phyloP scores from a whole-genome alignment of 139 green algal species.

The Chlorella sp. region DNA sequence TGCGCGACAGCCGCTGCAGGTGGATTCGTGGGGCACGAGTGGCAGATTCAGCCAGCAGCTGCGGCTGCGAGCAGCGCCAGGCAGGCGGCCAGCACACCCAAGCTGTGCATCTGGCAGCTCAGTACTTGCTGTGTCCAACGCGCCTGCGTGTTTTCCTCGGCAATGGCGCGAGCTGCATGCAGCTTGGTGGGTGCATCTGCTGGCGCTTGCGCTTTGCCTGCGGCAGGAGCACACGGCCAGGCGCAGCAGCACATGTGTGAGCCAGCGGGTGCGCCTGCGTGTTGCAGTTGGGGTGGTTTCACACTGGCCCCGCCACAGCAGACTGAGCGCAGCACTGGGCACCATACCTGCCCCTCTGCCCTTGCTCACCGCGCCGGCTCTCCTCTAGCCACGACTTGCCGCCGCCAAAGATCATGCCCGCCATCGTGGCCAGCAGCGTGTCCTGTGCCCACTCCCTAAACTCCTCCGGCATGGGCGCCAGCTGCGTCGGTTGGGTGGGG shows the following conservation, averaged over 20 bases:
- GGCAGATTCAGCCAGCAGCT: no score
- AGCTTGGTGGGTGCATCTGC: conserved; percentile 26
- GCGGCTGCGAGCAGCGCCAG: no score
- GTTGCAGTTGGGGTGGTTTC: no score
- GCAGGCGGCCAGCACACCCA: no score
- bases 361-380: background rate
- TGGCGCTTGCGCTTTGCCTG: background rate
- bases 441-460: conserved; percentile 48
- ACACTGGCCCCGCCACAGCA: no score
- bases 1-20: conserved; percentile 27
- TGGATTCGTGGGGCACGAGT: no score
- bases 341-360: no score
- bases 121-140: no score
- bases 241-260: no score
- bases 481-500: background rate
- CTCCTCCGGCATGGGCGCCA: conserved; percentile 47
- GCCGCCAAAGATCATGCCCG: conserved; percentile 42
- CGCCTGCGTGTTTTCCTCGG: conserved; percentile 41
- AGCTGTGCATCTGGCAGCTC: no score
- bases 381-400: conserved; percentile 32
- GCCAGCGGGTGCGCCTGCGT: no score
- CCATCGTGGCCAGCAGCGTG: conserved; percentile 23
- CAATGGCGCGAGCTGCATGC: conserved; percentile 31
- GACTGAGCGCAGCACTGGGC: no score
- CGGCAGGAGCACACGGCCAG: background rate